Evolutionary conservation across 2,329 filamentous ascomycete genomes (phyloP).

Genomic region (Trichoderma lentiforme): DNA sequence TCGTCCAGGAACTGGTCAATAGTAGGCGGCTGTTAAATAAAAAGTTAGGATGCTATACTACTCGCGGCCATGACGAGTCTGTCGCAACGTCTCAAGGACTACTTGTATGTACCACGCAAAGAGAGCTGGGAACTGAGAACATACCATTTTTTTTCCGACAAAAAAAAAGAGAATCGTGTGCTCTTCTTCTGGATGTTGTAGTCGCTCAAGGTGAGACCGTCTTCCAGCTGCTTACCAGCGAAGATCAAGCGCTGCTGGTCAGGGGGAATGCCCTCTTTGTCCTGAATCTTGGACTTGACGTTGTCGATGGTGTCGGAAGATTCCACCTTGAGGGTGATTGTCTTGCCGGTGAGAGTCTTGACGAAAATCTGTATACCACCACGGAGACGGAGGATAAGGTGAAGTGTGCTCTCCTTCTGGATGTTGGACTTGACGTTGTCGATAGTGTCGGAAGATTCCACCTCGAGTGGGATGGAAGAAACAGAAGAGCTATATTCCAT

Average conservation of each 20-base stretch:
- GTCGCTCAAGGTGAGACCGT: slow-evolving; percentile 83
- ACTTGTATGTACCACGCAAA: not conserved
- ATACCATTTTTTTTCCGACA: not conserved
- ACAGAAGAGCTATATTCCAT: not conserved
- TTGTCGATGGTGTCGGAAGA: slow-evolving; percentile 92
- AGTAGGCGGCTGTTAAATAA: not conserved
- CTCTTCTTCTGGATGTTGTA: slow-evolving; percentile 97
- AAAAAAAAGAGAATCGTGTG: slow-evolving; percentile 47
- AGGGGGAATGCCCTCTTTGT: slow-evolving; percentile 95
- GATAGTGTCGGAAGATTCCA: no score
- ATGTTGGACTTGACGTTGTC: slow-evolving; percentile 60
- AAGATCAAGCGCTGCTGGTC: slow-evolving; percentile 97
- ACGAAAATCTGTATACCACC: slow-evolving; percentile 78
- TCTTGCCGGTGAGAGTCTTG: slow-evolving; percentile 88
- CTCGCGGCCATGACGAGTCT: no score
- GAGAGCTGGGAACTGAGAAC: not conserved
- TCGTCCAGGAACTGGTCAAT: not conserved
- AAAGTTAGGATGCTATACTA: not conserved
- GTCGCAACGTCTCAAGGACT: no score
- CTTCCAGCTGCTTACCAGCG: slow-evolving; percentile 92
- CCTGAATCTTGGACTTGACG: slow-evolving; percentile 96
- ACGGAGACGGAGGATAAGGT: slow-evolving; percentile 76
- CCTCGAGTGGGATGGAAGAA: no score
- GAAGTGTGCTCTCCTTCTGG: slow-evolving; percentile 83
- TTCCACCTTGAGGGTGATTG: slow-evolving; percentile 88